Evolutionary conservation across 1,284 basidiomycete species (phyloP), one percentile per base, ranked within the genome.

Genomic region (Sanguinoderma infundibulare): DNA sequence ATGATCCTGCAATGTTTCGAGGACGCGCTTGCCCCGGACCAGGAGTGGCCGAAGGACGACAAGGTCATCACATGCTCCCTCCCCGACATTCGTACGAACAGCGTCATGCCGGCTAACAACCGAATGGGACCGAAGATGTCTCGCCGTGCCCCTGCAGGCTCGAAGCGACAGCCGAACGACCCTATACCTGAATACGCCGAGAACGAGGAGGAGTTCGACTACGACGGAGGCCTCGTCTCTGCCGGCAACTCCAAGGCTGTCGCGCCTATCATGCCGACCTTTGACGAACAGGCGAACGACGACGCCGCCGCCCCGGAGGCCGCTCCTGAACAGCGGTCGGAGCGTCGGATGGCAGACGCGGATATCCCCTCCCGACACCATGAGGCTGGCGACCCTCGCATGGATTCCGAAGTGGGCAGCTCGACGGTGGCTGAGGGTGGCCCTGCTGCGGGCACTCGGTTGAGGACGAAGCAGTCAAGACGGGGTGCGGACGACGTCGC

Each of bases 1-100:
- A 36, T 26, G 9, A 20, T 51, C n/a, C 17, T 60, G 28, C 20
- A 7, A 6, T 12, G 54, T 2, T 60, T 60, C 20, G 53, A 60
- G n/a, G 38, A 60, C 14, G 59, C 59, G 3, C 53, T 55, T 12
- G 30, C 20, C 17, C 17, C 20, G 2, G 40, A 55, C 34, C 22
- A 24, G 40, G 17, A 14, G 3, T 55, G 54, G 54, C 42, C 54
- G 8, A 6, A 42, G 14, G 15, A 46, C 17, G 53, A 55, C 30
- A 20, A 34, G 5, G 51, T 22, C 17, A 3, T 39, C n/a, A 22
- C 39, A 5, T 22, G 22, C 22, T 1, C 22, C 10, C 40, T 42
- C 40, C 40, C 40, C 40, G 40, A 42, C 22, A 8, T 42, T 12
- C 20, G 40, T 3, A 42, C 40, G 22, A 42, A 42, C 40, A 42